A percentile compares a stretch with the other conserved stretches of the same genome.
These are phyloP conservation scores for Hypoxylon rubiginosum DNA, from an alignment of 2,329 filamentous ascomycete species.

Conservation along the genomic window DNA sequence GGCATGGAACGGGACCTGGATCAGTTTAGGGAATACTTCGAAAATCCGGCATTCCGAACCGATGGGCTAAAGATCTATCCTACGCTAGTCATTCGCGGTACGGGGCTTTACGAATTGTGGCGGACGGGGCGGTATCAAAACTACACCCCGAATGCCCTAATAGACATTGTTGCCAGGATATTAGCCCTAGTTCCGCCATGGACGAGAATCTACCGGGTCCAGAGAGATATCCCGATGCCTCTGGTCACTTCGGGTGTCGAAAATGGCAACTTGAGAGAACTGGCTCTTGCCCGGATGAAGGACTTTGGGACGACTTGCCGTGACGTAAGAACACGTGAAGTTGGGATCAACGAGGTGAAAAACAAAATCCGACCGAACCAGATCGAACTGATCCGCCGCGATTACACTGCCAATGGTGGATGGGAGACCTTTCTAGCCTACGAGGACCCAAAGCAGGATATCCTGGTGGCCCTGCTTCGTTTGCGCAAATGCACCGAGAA, in stretches of 20 bases:
- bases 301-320: conserved; percentile 98
- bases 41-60: conserved; percentile 94
- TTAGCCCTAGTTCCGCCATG: conserved; percentile 94
- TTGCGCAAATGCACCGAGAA: conserved; percentile 91
- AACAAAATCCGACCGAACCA: conserved; percentile 98
- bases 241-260: conserved; percentile 98
- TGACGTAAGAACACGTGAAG: conserved; percentile 94
- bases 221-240: conserved; percentile 99
- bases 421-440: conserved; percentile 99
- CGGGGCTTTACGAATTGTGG: conserved; percentile 97
- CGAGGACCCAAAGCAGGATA: conserved; percentile 98
- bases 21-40: conserved; percentile 98
- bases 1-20: conserved; percentile 98
- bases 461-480: conserved; percentile 89
- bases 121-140: conserved; percentile 97
- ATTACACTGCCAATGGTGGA: conserved; percentile 94
- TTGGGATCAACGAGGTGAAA: conserved; percentile 99
- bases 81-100: conserved; percentile 95
- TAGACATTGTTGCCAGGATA: conserved; percentile 97
- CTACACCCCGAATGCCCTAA: conserved; percentile 96
- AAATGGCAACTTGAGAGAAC: conserved; percentile 94
- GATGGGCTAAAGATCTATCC: conserved; percentile 99
- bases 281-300: conserved; percentile 97
- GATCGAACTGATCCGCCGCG: conserved; percentile 92
- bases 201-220: conserved; percentile 98